Evolutionary conservation across 768 basidiomycete species (phyloP), one percentile per base, ranked within the genome.

Genomic region (Phaffia australis): DNA sequence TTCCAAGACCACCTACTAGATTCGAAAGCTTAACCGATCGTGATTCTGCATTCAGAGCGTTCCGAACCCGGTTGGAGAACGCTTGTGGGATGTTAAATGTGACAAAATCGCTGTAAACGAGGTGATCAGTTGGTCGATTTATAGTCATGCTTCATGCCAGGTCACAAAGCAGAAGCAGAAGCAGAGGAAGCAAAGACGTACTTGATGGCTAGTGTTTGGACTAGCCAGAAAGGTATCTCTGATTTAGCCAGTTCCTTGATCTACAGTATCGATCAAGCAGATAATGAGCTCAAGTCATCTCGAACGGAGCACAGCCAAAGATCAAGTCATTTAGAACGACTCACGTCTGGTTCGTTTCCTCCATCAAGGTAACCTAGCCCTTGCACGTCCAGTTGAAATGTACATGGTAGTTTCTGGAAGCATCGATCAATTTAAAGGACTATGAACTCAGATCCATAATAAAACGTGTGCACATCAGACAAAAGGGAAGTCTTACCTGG

Each of bases 291-390:
- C 52, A 16, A 59, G 64, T 1, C 14, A 4, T 16, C 3, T 32
- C 3, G 14, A 25, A 25, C 50, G 0, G 27, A 29, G 15, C 27
- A 25, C 7, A 56, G 8, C 5, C 56, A 25, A 56, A 7, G 14
- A 19, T 7, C 11, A 14, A 19, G 3, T 23, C n/a, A n/a, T 56
- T 30, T 21, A 58, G 30, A 25, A 9, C 23, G 59, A 75, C 85
- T 71, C 78, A 87, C 92, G 76, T 94, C 86, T 74, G 83, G 83
- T 54, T 92, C 88, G 63, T 82, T 83, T 29, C 89, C 88, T 56
- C 89, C 89, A 55, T 88, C 88, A 15, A 95, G 82, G 74, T 94
- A 89, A 1, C 92, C 92, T 80, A 95, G 85, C 69, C 85, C 84
- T 8, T 85, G 83, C 21, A 95, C 84, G 65, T 86, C 85, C 54